Conservation (phyloP, 1,284 basidiomycete genomes). For the Ganoderma lucidum region DNA sequence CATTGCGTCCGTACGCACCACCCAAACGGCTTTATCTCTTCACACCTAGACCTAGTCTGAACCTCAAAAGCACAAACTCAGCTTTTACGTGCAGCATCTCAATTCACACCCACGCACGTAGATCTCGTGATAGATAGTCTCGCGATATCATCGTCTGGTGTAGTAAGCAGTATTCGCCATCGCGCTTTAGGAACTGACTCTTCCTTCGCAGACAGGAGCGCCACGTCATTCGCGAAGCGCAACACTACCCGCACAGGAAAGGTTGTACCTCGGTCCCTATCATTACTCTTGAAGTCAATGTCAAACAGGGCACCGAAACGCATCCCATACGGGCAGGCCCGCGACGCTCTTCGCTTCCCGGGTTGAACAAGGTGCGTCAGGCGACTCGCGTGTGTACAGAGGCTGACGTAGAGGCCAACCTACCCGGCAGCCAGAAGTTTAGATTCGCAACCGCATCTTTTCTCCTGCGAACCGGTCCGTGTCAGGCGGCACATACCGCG, state of each 20-base stretch:
- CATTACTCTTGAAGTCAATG: not conserved
- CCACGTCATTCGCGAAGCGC: not conserved
- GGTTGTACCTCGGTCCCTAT: not conserved
- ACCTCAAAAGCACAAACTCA: not conserved
- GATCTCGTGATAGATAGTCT: not conserved
- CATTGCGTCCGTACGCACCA: not conserved
- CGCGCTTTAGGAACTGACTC: not conserved
- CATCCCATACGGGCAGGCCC: not conserved
- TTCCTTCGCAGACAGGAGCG: not conserved
- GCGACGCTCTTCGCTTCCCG: not conserved
- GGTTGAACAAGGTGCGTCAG: not conserved
- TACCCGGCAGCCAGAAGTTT: not conserved
- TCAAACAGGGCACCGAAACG: not conserved
- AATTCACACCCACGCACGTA: not conserved
- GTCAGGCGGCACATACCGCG: not conserved
- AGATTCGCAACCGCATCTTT: not conserved
- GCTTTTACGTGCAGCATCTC: not conserved
- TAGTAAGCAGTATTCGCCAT: not conserved
- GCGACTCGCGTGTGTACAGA: not conserved
- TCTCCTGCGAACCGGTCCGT: not conserved
- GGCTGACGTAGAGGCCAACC: constrained; percentile 1
- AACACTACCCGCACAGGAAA: not conserved
- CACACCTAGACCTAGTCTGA: not conserved
- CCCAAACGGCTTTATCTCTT: not conserved
- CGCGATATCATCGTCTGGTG: not conserved